Percentiles rank a stretch among this genome's conserved stretches.
These are phyloP conservation scores for Candida awuae DNA, from an alignment of 805 yeast species.

Conservation along the genomic window DNA sequence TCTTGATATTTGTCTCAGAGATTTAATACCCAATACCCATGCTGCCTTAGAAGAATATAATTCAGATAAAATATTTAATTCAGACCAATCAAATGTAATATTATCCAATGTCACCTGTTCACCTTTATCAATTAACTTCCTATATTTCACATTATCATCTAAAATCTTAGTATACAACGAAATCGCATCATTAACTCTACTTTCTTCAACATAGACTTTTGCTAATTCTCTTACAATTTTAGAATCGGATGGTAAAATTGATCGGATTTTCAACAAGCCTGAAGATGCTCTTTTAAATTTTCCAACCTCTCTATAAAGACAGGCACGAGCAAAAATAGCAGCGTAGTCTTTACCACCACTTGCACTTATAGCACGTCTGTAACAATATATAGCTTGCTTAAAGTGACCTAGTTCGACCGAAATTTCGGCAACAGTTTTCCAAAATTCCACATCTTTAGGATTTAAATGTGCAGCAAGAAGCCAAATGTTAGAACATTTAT, in stretches of 20 bases:
- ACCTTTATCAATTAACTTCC: constrained; percentile 24
- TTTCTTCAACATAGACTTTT: constrained; percentile 42
- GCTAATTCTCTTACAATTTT: constrained; percentile 56
- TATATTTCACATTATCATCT: constrained; percentile 45
- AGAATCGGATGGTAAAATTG: constrained; percentile 50
- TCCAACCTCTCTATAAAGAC: constrained; percentile 57
- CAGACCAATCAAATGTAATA: constrained; percentile 77
- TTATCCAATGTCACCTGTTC: constrained; percentile 22
- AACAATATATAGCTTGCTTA: constrained; percentile 75
- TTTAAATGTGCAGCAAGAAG: constrained; percentile 70
- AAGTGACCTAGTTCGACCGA: constrained; percentile 58
- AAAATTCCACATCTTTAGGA: constrained; percentile 66
- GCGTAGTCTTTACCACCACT: constrained; percentile 40
- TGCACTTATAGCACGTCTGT: constrained; percentile 50
- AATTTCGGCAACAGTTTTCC: constrained; percentile 69
- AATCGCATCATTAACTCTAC: constrained; percentile 66
- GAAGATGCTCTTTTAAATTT: constrained; percentile 67
- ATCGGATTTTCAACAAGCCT: constrained; percentile 54
- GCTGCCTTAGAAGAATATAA: constrained; percentile 63
- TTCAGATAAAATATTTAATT: constrained; percentile 76
- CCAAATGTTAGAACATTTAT: constrained; percentile 77
- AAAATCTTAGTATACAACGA: constrained; percentile 57
- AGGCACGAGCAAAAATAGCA: constrained; percentile 55
- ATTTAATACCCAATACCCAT: constrained; percentile 53
- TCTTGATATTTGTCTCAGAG: constrained; percentile 64